Conservation (phyloP, 2,329 filamentous ascomycete species). For the Kalaharituber pfeilii region DNA sequence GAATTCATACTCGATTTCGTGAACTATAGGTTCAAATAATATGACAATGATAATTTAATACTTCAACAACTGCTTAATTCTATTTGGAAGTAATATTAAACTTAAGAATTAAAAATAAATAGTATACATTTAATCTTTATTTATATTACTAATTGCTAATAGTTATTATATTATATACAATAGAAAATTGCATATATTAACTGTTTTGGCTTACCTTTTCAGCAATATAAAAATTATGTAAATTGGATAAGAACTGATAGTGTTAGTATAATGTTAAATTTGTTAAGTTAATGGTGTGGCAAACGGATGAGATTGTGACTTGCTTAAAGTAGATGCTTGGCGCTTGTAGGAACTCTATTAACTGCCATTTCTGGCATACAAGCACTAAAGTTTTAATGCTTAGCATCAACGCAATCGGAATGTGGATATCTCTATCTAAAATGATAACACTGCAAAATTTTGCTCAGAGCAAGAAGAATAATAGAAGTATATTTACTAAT, state of each 20-base stretch:
- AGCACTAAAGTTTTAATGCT: background rate
- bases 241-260: no score
- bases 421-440: background rate
- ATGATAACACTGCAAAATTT: background rate
- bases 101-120: background rate
- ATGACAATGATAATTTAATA: no score
- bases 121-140: background rate
- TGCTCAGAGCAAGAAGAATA: no score
- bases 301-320: no score
- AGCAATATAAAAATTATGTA: background rate
- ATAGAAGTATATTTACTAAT: no score
- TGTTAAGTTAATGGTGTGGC: background rate
- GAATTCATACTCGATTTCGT: no score
- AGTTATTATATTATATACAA: background rate
- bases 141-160: background rate
- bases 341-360: no score
- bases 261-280: background rate
- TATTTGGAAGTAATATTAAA: background rate
- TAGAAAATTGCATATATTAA: background rate
- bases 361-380: no score
- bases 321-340: no score
- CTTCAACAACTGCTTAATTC: background rate
- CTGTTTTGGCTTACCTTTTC: background rate
- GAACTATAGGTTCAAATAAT: no score
- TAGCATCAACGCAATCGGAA: background rate